Base-by-base conservation (phyloP, 1,284 basidiomycete genomes). In the Laetiporus sulphureus region DNA sequence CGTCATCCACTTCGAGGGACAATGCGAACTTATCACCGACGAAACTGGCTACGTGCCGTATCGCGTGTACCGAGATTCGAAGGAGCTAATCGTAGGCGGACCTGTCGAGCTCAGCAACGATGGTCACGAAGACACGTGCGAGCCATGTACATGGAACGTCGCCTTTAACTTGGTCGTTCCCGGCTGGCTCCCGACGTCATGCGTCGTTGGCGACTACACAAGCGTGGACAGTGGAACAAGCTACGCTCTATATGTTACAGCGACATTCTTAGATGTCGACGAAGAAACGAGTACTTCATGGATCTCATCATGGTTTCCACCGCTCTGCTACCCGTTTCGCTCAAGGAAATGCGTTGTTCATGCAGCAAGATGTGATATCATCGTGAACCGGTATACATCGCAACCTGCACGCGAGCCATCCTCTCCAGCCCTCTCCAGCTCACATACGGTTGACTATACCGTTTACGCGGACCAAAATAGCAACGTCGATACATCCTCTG, bases 161-260 rank as follows among this genome's bases (percentile, higher is more conserved):
- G 65, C 79, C 19, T 90, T 88, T 57, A 76, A 84, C 58, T 60
- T 90, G 5, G 70, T 74, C 15, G 61, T 88, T 18, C 85, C 85
- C 5, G 86, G 86, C 8, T 90, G 87, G 87, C 67, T 90, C 4
- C 86, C 86, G 12, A 67, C 71, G 1, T 73, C 74, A 12, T 67
- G 75, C 10, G 46, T 48, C 1, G 72, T 76, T 46, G 76, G 77
- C 18, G 58, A 72, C 22, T 42, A 42, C 10, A 68, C 69, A 7
- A 64, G 66, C 12, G 51, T 44, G 5, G 49, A 56, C 13, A 55
- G 72, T 18, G 82, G 83, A 16, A 73, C 75, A 13, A 69, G 67
- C 38, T 90, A 90, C 54, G 64, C 68, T n/a, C 67, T 90, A 24
- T 77, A 75, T 51, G 82, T 83, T 8, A 73, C 73, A 19, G 83